These are phyloP conservation scores for Phytophthora litchii DNA, from an alignment of 352 stramenopile genomes.

Conservation along the genomic window DNA sequence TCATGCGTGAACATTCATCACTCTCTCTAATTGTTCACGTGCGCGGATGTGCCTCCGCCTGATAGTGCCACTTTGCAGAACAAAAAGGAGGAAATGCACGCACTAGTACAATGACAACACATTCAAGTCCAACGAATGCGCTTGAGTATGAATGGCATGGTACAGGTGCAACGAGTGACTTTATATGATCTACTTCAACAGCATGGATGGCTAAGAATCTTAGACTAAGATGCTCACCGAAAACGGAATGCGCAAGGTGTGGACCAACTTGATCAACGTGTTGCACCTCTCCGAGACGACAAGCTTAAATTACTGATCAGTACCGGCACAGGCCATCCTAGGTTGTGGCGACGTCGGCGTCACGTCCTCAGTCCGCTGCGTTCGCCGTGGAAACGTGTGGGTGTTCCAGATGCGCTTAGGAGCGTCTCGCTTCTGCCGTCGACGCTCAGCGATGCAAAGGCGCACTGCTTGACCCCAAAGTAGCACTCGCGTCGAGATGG, in stretches of 20 bases:
- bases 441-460: constrained; percentile 53
- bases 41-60: constrained; percentile 6
- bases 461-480: constrained; percentile 67
- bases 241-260: constrained; percentile 13
- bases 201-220: constrained; percentile 4
- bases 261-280: not conserved
- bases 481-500: constrained; percentile 69
- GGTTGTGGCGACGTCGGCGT: constrained; percentile 12
- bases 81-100: not conserved
- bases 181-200: constrained; percentile 6
- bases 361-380: constrained; percentile 12
- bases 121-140: constrained; percentile 1
- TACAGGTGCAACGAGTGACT: constrained; percentile 10
- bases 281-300: constrained; percentile 21
- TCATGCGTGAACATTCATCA: not conserved
- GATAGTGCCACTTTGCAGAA: constrained; percentile 3
- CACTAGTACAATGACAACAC: not conserved
- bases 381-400: constrained; percentile 38
- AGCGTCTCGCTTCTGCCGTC: constrained; percentile 35
- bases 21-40: constrained; percentile 3
- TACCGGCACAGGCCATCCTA: constrained; percentile 12
- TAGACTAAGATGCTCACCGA: constrained; percentile 14
- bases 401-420: constrained; percentile 48
- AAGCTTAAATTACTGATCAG: constrained; percentile 28
- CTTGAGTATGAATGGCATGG: constrained; percentile 8